Evolutionary conservation across 495 filamentous ascomycete genomes (phyloP).

Genomic region (Gamarada debralockiae): DNA sequence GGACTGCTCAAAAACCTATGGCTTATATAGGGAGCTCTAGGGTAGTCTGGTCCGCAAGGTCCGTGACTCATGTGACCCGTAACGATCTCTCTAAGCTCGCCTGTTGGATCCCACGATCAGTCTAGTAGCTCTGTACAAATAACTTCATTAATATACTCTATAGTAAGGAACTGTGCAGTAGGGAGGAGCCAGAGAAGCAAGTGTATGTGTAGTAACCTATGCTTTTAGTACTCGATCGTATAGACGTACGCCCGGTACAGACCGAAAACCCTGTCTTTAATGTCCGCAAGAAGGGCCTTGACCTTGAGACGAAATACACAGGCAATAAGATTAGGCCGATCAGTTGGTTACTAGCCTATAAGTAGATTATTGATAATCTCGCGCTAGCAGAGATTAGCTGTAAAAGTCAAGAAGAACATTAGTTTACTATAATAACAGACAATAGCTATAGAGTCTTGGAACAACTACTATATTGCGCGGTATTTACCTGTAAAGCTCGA

Average conservation of each 20-base stretch:
- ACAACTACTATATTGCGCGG: not conserved
- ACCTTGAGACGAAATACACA: not conserved
- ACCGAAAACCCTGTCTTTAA: not conserved
- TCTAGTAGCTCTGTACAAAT: too few relatives aligned
- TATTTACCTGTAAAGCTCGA: too few relatives aligned
- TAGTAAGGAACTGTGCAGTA: too few relatives aligned
- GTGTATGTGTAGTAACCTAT: constrained; percentile 1
- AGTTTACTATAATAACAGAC: not conserved
- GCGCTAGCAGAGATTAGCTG: not conserved
- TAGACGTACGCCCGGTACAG: not conserved
- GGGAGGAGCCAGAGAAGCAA: not conserved
- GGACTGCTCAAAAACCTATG: not conserved
- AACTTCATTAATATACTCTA: too few relatives aligned
- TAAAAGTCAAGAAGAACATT: constrained; percentile 1
- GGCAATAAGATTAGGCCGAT: constrained; percentile 1
- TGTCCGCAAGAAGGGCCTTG: not conserved
- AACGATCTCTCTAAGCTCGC: too few relatives aligned
- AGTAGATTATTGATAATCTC: not conserved
- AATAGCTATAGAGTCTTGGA: not conserved
- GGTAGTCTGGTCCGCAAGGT: too few relatives aligned
- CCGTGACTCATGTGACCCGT: too few relatives aligned
- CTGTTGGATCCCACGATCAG: too few relatives aligned
- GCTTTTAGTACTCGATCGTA: not conserved
- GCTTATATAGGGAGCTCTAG: not conserved
- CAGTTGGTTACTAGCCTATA: not conserved